Conservation (phyloP, 2,329 filamentous ascomycete genomes). For the Trichoderma citrinoviride region DNA sequence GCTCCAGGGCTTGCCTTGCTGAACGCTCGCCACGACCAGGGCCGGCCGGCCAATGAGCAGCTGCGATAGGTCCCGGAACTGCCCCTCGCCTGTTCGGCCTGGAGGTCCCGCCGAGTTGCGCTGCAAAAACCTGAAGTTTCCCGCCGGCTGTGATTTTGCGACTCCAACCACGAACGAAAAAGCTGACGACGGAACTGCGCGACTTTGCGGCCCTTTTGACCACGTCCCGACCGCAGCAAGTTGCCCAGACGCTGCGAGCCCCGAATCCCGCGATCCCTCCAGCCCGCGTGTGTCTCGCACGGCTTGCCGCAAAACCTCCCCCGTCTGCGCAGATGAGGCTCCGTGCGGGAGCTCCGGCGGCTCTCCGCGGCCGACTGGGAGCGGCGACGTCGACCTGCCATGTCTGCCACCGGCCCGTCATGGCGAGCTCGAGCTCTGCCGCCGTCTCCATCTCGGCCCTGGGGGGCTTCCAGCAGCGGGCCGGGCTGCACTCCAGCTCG, state of each 20-base stretch:
- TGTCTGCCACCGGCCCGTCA: slow-evolving; percentile 34
- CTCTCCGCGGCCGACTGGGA: slow-evolving; percentile 39
- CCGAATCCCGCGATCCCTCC: not conserved
- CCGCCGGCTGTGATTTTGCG: slow-evolving; percentile 14
- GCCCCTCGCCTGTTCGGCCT: slow-evolving; percentile 3
- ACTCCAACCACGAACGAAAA: slow-evolving; percentile 1
- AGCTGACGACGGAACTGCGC: slow-evolving; percentile 3
- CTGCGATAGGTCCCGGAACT: not conserved
- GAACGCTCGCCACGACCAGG: not conserved
- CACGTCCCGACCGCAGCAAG: not conserved
- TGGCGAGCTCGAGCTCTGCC: slow-evolving; percentile 28
- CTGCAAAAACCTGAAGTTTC: slow-evolving; percentile 23
- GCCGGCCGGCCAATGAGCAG: slow-evolving; percentile 16
- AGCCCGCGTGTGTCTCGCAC: not conserved
- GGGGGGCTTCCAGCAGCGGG: slow-evolving; percentile 29
- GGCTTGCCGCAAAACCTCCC: not conserved
- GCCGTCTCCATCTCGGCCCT: slow-evolving; percentile 9
- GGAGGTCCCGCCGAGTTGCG: not conserved
- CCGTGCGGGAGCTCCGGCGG: slow-evolving; percentile 49
- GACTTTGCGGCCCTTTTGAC: slow-evolving; percentile 1
- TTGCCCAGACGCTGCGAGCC: not conserved
- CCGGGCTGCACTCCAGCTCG: slow-evolving; percentile 44
- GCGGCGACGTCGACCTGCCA: slow-evolving; percentile 34
- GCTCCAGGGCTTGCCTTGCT: not conserved
- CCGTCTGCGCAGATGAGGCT: slow-evolving; percentile 47